Evolutionary conservation across 2,329 filamentous ascomycete species (phyloP).

Genomic region (Cytospora piceicola): DNA sequence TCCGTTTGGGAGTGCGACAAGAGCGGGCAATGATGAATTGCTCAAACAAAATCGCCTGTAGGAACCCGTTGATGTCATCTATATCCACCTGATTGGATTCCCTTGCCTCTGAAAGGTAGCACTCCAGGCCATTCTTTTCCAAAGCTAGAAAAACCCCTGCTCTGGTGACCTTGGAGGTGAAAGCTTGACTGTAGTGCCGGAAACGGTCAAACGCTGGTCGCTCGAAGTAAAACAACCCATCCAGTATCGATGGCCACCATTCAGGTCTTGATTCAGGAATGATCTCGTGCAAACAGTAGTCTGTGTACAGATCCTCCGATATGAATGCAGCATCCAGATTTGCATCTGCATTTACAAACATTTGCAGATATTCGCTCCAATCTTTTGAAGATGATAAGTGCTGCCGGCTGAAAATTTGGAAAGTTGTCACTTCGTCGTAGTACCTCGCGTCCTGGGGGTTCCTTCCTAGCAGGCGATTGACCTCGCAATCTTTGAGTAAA

Average conservation of each 20-base stretch:
- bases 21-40: not conserved
- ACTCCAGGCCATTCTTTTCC: not conserved
- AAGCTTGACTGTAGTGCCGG: accelerated
- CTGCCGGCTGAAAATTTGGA: not conserved
- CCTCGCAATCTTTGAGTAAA: not conserved
- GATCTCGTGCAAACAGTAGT: not conserved
- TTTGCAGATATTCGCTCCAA: not conserved
- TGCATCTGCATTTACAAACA: not conserved
- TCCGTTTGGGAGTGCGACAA: not conserved
- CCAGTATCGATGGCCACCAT: not conserved
- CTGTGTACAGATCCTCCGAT: not conserved
- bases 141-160: not conserved
- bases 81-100: not conserved
- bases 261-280: not conserved
- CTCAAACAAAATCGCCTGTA: not conserved
- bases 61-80: not conserved
- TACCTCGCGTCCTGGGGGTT: too few relatives aligned
- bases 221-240: conserved; percentile 8
- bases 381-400: not conserved
- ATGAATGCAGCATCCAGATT: not conserved
- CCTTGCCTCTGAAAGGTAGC: not conserved
- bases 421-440: not conserved
- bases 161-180: not conserved
- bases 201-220: not conserved
- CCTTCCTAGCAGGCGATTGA: not conserved